Evolutionary conservation across 2,329 filamentous ascomycete species (phyloP).

Genomic region (Akanthomyces dipterigenus): DNA sequence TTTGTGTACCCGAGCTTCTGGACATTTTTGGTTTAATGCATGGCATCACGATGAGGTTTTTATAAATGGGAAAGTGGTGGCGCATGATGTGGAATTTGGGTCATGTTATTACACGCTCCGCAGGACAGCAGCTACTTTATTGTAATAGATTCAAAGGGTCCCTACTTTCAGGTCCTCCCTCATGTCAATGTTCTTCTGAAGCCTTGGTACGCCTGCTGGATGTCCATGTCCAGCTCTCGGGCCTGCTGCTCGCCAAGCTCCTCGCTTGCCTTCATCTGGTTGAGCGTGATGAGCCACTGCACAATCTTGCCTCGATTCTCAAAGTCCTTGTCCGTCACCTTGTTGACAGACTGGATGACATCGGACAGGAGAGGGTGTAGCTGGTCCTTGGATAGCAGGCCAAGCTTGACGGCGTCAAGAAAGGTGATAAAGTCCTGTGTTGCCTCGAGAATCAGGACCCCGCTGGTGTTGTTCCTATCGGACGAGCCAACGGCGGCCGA

Average conservation of each 20-base stretch:
- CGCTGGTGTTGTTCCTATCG: slow-evolving; percentile 43
- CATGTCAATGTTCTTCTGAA: slow-evolving; percentile 74
- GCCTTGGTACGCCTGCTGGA: slow-evolving; percentile 88
- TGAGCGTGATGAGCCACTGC: slow-evolving; percentile 94
- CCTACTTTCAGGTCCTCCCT: slow-evolving; percentile 7
- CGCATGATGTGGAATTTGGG: not conserved
- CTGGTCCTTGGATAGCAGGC: slow-evolving; percentile 88
- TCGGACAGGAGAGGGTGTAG: slow-evolving; percentile 92
- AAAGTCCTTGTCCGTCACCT: slow-evolving; percentile 92
- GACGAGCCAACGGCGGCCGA: slow-evolving; percentile 33
- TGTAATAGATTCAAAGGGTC: not conserved
- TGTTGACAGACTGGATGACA: slow-evolving; percentile 94
- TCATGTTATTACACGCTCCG: not conserved
- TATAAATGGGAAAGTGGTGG: not conserved
- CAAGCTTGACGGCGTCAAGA: slow-evolving; percentile 86
- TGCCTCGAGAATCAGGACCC: slow-evolving; percentile 73
- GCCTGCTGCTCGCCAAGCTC: slow-evolving; percentile 83
- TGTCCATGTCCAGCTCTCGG: slow-evolving; percentile 84
- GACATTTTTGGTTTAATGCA: slow-evolving; percentile 76
- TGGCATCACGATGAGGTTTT: not conserved
- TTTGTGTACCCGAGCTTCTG: slow-evolving; percentile 98
- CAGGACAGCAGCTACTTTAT: not conserved
- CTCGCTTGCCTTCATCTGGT: slow-evolving; percentile 95
- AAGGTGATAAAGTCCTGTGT: slow-evolving; percentile 99
- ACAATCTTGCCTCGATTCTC: slow-evolving; percentile 95